These are phyloP conservation scores for Yarrowia hollandica DNA, from an alignment of 805 yeast species.

Conservation along the genomic window DNA sequence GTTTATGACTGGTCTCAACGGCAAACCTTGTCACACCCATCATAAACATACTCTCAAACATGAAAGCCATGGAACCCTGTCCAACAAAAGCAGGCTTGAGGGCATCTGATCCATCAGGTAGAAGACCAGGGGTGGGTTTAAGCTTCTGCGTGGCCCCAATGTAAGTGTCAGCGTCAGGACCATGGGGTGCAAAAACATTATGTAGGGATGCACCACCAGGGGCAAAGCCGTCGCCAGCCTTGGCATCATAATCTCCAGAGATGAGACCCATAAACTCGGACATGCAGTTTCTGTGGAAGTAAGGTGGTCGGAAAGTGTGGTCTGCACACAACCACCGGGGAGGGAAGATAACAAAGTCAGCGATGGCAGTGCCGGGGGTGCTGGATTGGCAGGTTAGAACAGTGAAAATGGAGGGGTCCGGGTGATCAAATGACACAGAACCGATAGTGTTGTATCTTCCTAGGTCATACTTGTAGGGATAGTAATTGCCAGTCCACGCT, in stretches of 20 bases:
- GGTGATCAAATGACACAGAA: conserved; percentile 39
- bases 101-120: conserved; percentile 24
- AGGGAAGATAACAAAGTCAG: conserved; percentile 39
- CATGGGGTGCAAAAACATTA: conserved; percentile 39
- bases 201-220: conserved; percentile 42
- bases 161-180: conserved; percentile 38
- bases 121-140: conserved; percentile 23
- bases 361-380: conserved; percentile 37
- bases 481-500: conserved; percentile 39
- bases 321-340: conserved; percentile 40
- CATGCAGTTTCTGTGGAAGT: conserved; percentile 38
- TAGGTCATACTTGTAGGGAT: conserved; percentile 39
- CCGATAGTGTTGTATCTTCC: conserved; percentile 38
- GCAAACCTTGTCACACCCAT: conserved; percentile 37
- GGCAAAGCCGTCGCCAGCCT: conserved; percentile 37
- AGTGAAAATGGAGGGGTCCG: conserved; percentile 39
- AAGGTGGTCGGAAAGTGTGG: conserved; percentile 39
- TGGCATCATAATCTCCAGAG: conserved; percentile 35
- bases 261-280: conserved; percentile 38
- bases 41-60: conserved; percentile 37
- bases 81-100: conserved; percentile 36
- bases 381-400: conserved; percentile 35
- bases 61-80: conserved; percentile 38
- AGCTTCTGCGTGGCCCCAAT: conserved; percentile 35
- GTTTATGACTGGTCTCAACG: conserved; percentile 32